Base-by-base conservation (phyloP, 2,329 filamentous ascomycete species). In the Venturia pyrina region DNA sequence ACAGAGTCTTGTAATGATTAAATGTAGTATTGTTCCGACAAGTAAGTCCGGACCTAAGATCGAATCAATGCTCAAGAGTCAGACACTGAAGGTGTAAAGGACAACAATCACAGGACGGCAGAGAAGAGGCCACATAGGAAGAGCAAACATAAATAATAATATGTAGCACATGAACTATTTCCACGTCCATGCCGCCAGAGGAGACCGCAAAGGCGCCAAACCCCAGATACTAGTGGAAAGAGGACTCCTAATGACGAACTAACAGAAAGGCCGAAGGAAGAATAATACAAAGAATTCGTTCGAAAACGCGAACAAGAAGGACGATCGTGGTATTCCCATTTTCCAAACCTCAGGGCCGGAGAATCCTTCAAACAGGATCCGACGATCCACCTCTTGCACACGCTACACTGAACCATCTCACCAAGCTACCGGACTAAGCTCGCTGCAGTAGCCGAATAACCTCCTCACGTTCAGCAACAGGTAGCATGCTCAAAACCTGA, bases 391-490 rank as follows among this genome's bases (percentile, higher is more conserved):
- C 32, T 21, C 53, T 37, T 59, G 28, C 32, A 37, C 32, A 21
- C 28, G 28, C 15, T 32, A 5, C 21, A 28, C 21, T 53, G 10
- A 28, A 43, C 19, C 46, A 48, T 21, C 46, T 24, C 46, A n/a
- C 6, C 46, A n/a, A 28, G 15, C 19, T 13, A 21, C 28, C 21
- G 13, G 13, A n/a, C 37, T 65, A 65, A 24, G 63, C 63, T 48
- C 63, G 17, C 34, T 59, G 48, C 46, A 65, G 28, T n/a, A 57
- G 28, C 15, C 37, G 24, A 17, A 96, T 81, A 64, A 96, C 84
- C 77, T 89, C 86, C 78, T 97, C 92, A 76, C 91, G 89, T 83
- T 99, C 93, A 69, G 86, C 87, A 63, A 93, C 89, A 21, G 93
- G 91, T 80, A 99, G 85, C 76, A 93, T 92, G 72, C 89, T 87